Base-by-base conservation (phyloP, 352 stramenopile species). In the Blastocystis sp. region DNA sequence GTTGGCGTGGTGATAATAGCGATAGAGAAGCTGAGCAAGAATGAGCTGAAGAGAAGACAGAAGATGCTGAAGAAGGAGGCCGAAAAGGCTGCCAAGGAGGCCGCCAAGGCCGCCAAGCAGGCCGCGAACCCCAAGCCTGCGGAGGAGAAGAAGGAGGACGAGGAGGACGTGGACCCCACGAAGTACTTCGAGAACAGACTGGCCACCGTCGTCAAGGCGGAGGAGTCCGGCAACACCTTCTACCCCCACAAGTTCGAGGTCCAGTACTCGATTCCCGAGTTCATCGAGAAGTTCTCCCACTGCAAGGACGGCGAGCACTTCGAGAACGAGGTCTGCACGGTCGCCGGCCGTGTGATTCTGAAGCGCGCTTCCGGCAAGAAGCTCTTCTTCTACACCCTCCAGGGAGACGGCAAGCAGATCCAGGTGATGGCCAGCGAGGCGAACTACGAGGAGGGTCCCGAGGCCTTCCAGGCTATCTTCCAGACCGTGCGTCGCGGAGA, bases 231-330 rank as follows among this genome's bases (percentile, higher is more conserved):
- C 52, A 89, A 94, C 17, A 98, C 97, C 91, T 93, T 95, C 45
- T 99, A 98, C 91, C 97, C 97, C 42, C 96, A 99, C 94, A 99
- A 99, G 92, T 99, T 99, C 91, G 90, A 97, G 59, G 95, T 98
- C 1, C 93, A 94, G 74, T 94, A 93, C 57, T 94, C 94, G 66
- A 90, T 99, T 71, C 93, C 95, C 3, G 96, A 98, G 63, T 99
- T 97, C 90, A 93, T 95, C 77, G 91, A 90, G 3, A 92, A 96
- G 89, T 99, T 94, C 91, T 64, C 76, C 34, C 71, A 89, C 54
- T 52, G 94, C 0, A 95, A 97, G 87, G 90, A 92, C 62, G 96
- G 96, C 43, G 92, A 91, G 68, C 92, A 94, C 77, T 38, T 95
- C 0, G 91, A 95, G 45, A 93, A 94, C 54, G 92, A 92, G 38